Evolutionary conservation across 805 yeast species (phyloP), one percentile per base, ranked within the genome.

Genomic region (Candida lessepsii): DNA sequence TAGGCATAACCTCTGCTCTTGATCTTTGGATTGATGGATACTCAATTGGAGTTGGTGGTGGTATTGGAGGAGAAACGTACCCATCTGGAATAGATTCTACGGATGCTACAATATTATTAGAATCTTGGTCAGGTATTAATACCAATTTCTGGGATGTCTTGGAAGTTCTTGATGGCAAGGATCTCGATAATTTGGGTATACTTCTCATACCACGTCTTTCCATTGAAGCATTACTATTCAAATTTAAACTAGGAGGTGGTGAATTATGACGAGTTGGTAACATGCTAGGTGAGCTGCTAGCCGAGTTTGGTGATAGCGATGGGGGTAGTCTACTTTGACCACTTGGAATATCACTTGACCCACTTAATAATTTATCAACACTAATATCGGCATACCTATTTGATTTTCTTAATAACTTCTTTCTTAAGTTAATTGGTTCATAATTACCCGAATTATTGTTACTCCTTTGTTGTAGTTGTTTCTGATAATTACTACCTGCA

Each of bases 61-160:
- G 40, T 13, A 40, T 33, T 11, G 38, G 37, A 8, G 35, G 29
- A 3, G 28, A 27, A 8, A 26, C 17, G 9, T 19, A 16, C 17
- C 30, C 26, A 11, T 46, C 40, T 37, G 40, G 44, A 16, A 39
- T 44, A 25, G 56, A 42, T 3, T 59, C 48, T 1, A 56, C 46
- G 7, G 53, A 41, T 4, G 35, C 7, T 14, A 20, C 8, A 19
- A 5, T 5, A 19, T 7, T 16, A 13, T 14, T 28, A 19, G 30
- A 30, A 30, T 43, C 45, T 8, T 65, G 67, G 33, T 76, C 88
- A 0, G 99, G 99, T 37, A 91, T 87, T 31, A 88, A 67, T 3
- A 90, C 97, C 50, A 90, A 70, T 51, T 85, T 82, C 56, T 90
- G 95, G 0, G 95, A 82, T 2, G 86, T 81, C 55, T 87, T 90